Conservation (phyloP, 2,329 filamentous ascomycete species). For the Trichoderma semiorbis region DNA sequence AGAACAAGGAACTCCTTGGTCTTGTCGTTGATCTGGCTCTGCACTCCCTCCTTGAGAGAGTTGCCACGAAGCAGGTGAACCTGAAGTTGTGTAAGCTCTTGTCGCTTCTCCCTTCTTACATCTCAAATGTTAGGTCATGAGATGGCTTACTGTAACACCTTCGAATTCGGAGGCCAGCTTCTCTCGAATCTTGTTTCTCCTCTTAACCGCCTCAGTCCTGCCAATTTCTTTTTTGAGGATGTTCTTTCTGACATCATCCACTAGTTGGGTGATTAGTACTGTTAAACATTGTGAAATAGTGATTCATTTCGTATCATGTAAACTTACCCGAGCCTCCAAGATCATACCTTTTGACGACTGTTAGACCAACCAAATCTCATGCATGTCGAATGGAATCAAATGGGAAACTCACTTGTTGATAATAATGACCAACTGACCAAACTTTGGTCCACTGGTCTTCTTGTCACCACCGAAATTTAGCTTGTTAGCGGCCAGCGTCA, state of each 20-base stretch:
- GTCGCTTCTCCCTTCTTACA: neutral
- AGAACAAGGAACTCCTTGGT: slow-evolving; percentile 6
- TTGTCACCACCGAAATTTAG: slow-evolving; percentile 10
- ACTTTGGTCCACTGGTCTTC: slow-evolving; percentile 4
- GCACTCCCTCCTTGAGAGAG: slow-evolving; percentile 11
- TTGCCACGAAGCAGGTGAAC: slow-evolving; percentile 12
- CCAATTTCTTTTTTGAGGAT: slow-evolving; percentile 13
- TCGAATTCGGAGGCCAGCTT: slow-evolving; percentile 13
- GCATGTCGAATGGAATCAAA: neutral
- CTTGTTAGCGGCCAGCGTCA: slow-evolving; percentile 10
- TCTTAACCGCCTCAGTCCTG: slow-evolving; percentile 11
- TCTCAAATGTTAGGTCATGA: neutral
- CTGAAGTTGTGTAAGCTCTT: neutral
- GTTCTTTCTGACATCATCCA: slow-evolving; percentile 14
- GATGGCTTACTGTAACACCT: slow-evolving; percentile 1
- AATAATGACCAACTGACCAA: slow-evolving; percentile 10
- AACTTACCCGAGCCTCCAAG: slow-evolving; percentile 13
- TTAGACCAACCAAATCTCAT: neutral
- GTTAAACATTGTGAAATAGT: neutral
- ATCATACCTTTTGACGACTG: neutral
- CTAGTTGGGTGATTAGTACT: neutral
- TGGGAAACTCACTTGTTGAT: slow-evolving; percentile 6
- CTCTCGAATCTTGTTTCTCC: slow-evolving; percentile 15
- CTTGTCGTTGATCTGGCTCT: slow-evolving; percentile 9
- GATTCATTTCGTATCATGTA: neutral